phyloP scores from a whole-genome alignment of 345 rosid genomes.

The Hevea brasiliensis region DNA sequence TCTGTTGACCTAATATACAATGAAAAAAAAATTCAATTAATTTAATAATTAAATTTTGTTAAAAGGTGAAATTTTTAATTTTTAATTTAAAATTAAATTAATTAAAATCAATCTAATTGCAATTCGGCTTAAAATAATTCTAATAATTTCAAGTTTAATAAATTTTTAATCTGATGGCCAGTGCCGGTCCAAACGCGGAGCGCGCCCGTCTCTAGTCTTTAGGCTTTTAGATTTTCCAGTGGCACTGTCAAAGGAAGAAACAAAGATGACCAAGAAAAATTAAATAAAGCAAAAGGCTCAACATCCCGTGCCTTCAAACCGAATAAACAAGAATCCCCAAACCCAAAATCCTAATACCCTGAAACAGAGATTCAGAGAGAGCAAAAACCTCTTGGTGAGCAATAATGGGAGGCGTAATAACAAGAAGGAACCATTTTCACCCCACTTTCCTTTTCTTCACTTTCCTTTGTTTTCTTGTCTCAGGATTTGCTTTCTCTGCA shows the following conservation, averaged over 20 bases:
- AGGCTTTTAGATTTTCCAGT: neutral
- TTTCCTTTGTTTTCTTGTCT: conserved; percentile 29
- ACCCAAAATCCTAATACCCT: neutral
- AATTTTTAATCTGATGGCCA: too few relatives aligned
- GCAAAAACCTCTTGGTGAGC: neutral
- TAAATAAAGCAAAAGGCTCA: neutral
- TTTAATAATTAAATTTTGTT: too few relatives aligned
- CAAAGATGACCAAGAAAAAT: neutral
- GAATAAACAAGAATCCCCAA: too few relatives aligned
- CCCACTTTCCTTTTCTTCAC: conserved; percentile 26
- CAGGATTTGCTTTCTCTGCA: conserved; percentile 37
- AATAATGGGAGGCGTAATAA: conserved; percentile 33
- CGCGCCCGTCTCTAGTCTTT: neutral
- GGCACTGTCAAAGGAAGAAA: conserved; percentile 4
- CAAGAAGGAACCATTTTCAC: conserved; percentile 24
- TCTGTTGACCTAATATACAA: neutral
- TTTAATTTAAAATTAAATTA: too few relatives aligned
- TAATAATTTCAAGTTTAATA: too few relatives aligned
- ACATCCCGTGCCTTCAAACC: too few relatives aligned
- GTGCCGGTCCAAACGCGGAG: too few relatives aligned
- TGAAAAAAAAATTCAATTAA: too few relatives aligned
- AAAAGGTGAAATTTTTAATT: too few relatives aligned
- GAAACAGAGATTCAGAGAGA: neutral
- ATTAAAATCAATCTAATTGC: neutral
- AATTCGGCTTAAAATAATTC: neutral